These are phyloP conservation scores for Sugiyamaella japonica DNA, from an alignment of 1,139 yeast genomes.

Conservation along the genomic window DNA sequence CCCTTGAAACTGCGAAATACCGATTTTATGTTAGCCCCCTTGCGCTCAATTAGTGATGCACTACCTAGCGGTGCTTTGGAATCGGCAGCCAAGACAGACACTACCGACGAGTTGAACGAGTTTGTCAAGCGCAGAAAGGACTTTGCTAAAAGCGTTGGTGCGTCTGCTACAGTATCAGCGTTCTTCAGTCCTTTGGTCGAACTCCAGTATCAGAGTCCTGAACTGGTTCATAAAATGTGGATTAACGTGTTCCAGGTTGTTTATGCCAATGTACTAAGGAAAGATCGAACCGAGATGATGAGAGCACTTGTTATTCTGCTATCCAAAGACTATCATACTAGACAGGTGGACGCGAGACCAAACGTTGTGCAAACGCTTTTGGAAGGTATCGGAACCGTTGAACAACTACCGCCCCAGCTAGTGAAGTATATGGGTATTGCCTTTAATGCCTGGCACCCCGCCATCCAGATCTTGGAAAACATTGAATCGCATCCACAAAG, in stretches of 20 bases:
- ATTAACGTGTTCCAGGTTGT: slow-evolving; percentile 77
- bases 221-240: slow-evolving; percentile 85
- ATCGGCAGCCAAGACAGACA: slow-evolving; percentile 23
- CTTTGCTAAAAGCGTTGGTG: slow-evolving; percentile 51
- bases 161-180: slow-evolving; percentile 53
- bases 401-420: slow-evolving; percentile 87
- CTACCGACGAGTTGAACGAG: slow-evolving; percentile 32
- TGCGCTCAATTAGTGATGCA: slow-evolving; percentile 20
- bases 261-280: slow-evolving; percentile 67
- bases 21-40: slow-evolving; percentile 17
- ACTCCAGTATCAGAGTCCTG: slow-evolving; percentile 78
- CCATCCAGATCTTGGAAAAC: slow-evolving; percentile 76
- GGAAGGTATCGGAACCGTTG: slow-evolving; percentile 75
- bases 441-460: slow-evolving; percentile 90
- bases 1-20: slow-evolving; percentile 3
- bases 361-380: slow-evolving; percentile 83
- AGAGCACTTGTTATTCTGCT: slow-evolving; percentile 74
- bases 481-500: slow-evolving; percentile 65
- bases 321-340: slow-evolving; percentile 86
- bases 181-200: slow-evolving; percentile 70
- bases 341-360: slow-evolving; percentile 84
- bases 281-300: slow-evolving; percentile 81
- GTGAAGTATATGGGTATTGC: slow-evolving; percentile 85
- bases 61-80: slow-evolving; percentile 15
- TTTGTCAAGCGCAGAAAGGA: slow-evolving; percentile 53